These are phyloP conservation scores for Barbatosphaeria neglecta DNA, from an alignment of 495 filamentous ascomycete genomes.

Conservation along the genomic window DNA sequence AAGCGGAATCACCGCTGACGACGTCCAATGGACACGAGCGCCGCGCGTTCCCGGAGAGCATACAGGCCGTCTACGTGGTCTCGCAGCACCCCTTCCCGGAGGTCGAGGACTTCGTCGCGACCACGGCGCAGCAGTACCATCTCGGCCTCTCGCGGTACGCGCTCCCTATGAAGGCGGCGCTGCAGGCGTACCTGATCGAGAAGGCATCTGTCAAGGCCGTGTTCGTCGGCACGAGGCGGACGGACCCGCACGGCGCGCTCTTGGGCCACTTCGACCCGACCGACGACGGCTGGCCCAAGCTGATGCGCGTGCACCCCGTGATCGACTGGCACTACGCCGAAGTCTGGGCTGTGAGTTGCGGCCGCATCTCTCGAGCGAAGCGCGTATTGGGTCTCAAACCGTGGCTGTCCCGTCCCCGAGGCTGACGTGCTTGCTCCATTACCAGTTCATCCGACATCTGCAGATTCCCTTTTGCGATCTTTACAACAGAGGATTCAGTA, in stretches of 20 bases:
- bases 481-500: constrained; percentile 51
- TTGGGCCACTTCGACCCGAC: constrained; percentile 75
- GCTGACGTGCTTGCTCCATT: constrained; percentile 4
- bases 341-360: constrained; percentile 66
- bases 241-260: constrained; percentile 76
- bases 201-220: constrained; percentile 61
- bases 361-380: not conserved
- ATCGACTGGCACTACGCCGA: constrained; percentile 97
- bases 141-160: constrained; percentile 67
- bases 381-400: not conserved
- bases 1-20: not conserved
- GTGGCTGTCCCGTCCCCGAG: not conserved
- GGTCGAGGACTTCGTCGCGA: constrained; percentile 72
- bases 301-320: constrained; percentile 88
- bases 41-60: constrained; percentile 20
- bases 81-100: constrained; percentile 67
- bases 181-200: constrained; percentile 60
- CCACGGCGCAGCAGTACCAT: constrained; percentile 52
- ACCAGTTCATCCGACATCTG: constrained; percentile 69
- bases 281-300: constrained; percentile 80
- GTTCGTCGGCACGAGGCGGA: constrained; percentile 83
- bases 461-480: constrained; percentile 69
- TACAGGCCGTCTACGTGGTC: constrained; percentile 83
- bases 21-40: not conserved
- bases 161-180: constrained; percentile 67